phyloP scores from a whole-genome alignment of 129 eudicot species.

The Helianthus annuus region HanXRQr2.0-SUNRISE NC_035446.2:61215635-61216134 shows the following conservation, averaged over 20 bases:
- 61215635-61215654: background rate
- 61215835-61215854: constrained; percentile 52
- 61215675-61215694: background rate
- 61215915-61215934: constrained; percentile 40
- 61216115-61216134: constrained; percentile 32
- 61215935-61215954: constrained; percentile 36
- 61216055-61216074: constrained; percentile 63
- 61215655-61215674: constrained; percentile 5
- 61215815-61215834: constrained; percentile 43
- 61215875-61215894: constrained; percentile 28
- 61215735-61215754: background rate
- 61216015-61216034: constrained; percentile 76
- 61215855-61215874: constrained; percentile 53
- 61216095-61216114: constrained; percentile 49
- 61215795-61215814: constrained; percentile 48
- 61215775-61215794: constrained; percentile 34
- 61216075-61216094: constrained; percentile 62
- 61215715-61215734: background rate
- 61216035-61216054: constrained; percentile 17
- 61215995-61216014: constrained; percentile 34
- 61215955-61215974: constrained; percentile 28
- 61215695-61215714: constrained; percentile 1
- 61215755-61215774: background rate
- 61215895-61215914: constrained; percentile 35
- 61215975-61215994: constrained; percentile 25